These are phyloP conservation scores for Paramecium sexaurelia DNA, from an alignment of 73 alveolate genomes.

Conservation along the genomic window DNA sequence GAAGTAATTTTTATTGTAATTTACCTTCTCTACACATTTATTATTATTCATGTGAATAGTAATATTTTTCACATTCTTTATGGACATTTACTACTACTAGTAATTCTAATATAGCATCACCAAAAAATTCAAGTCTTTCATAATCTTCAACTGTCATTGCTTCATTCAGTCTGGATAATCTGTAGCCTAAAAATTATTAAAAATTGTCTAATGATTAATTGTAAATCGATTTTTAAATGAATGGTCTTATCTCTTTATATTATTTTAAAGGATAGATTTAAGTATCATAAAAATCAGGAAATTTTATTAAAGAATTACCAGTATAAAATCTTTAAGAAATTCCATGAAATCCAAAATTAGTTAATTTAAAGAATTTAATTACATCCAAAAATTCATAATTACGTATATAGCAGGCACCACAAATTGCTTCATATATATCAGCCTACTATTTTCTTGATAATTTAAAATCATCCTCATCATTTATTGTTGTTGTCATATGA, in stretches of 20 bases:
- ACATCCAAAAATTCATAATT: neutral
- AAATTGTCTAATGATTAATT: neutral
- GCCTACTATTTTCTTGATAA: neutral
- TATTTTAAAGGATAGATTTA: neutral
- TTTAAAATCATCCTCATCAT: neutral
- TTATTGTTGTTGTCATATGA: neutral
- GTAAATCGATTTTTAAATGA: neutral
- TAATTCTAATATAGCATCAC: conserved; percentile 44
- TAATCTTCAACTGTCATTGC: conserved; percentile 20
- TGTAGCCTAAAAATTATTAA: neutral
- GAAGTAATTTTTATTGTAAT: neutral
- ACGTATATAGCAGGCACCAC: conserved; percentile 9
- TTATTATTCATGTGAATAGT: neutral
- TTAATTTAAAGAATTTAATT: neutral
- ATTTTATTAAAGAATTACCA: neutral
- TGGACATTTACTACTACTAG: neutral
- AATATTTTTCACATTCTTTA: conserved; percentile 18
- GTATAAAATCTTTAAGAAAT: neutral
- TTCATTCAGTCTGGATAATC: neutral
- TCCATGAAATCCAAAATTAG: conserved; percentile 25
- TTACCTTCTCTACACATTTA: conserved; percentile 1
- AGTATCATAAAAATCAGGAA: neutral
- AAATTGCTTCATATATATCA: conserved; percentile 42
- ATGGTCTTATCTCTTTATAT: neutral
- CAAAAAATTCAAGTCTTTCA: conserved; percentile 36